These are phyloP conservation scores for Solanum stenotomum DNA, from an alignment of 257 asterid species.

Conservation along the genomic window DNA sequence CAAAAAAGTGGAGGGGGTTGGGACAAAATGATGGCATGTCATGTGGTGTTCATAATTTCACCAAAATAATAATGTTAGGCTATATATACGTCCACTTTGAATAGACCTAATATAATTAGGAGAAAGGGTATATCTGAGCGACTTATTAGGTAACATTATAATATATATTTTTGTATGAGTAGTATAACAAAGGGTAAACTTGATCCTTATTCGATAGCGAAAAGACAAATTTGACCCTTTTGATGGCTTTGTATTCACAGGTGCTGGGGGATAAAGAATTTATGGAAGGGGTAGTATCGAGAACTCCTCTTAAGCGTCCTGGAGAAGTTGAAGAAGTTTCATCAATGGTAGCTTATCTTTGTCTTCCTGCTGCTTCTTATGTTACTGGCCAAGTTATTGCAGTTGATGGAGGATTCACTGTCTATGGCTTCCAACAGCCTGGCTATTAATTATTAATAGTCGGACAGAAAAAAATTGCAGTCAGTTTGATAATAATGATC, in stretches of 20 bases:
- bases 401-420: conserved; percentile 81
- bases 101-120: background rate
- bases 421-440: conserved; percentile 34
- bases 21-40: too few relatives aligned
- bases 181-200: background rate
- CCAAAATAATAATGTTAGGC: too few relatives aligned
- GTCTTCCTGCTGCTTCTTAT: conserved; percentile 85
- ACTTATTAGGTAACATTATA: too few relatives aligned
- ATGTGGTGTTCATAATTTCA: background rate
- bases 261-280: conserved; percentile 49
- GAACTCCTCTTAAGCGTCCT: conserved; percentile 60
- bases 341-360: conserved; percentile 66
- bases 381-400: conserved; percentile 63
- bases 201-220: background rate
- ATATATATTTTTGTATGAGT: background rate
- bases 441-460: background rate
- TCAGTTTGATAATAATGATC: background rate
- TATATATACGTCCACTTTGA: too few relatives aligned
- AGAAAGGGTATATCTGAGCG: background rate
- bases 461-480: accelerated
- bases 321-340: conserved; percentile 79
- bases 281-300: conserved; percentile 31
- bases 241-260: conserved; percentile 29
- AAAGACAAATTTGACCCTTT: background rate
- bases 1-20: too few relatives aligned